phyloP scores from a whole-genome alignment of 148 eudicot genomes.

The Agrostemma githago region DNA sequence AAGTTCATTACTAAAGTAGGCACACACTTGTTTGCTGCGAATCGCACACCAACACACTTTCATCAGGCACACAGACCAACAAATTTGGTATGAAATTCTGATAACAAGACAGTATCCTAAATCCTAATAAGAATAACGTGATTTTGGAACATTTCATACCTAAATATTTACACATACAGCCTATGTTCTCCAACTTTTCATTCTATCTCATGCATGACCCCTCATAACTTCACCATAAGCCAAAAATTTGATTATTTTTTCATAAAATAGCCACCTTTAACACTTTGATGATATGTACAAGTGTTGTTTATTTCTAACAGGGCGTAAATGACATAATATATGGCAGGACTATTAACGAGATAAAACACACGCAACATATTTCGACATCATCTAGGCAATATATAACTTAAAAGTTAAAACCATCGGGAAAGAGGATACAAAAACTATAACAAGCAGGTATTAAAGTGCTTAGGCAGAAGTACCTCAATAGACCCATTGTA shows the following conservation, averaged over 20 bases:
- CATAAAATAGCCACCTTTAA: conserved; percentile 1
- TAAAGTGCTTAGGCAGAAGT: conserved; percentile 15
- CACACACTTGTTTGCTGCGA: not conserved
- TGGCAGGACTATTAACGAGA: not conserved
- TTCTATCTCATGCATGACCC: not conserved
- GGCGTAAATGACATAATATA: not conserved
- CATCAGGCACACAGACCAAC: not conserved
- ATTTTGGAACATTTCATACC: not conserved
- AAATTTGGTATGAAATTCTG: not conserved
- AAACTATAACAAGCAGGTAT: not conserved
- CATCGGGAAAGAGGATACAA: conserved; percentile 1
- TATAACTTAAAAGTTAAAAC: not conserved
- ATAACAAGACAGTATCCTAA: not conserved
- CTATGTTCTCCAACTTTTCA: not conserved
- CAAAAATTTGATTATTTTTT: too few species aligned
- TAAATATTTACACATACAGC: not conserved
- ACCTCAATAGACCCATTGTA: conserved; percentile 92
- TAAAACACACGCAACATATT: not conserved
- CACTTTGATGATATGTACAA: not conserved
- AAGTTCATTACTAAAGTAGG: conserved; percentile 4
- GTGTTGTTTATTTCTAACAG: not conserved
- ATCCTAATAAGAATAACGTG: not conserved
- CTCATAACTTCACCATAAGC: not conserved
- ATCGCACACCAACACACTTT: not conserved
- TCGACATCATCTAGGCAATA: not conserved